Conservation (phyloP, 2,329 filamentous ascomycete species). For the Chaetomiaceae sp. region DNA sequence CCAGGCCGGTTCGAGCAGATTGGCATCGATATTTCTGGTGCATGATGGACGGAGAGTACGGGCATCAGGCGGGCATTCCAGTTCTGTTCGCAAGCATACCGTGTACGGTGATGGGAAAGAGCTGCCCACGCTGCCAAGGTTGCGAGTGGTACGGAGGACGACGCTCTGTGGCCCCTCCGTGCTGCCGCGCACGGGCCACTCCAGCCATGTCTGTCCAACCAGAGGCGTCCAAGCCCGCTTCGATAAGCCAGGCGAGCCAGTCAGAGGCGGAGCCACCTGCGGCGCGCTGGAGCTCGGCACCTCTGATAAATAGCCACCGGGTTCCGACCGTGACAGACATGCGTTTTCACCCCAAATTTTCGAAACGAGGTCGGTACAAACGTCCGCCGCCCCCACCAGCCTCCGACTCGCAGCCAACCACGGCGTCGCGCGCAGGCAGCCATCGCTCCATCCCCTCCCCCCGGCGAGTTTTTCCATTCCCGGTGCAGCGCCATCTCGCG, state of each 20-base stretch:
- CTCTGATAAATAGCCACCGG: conserved; percentile 34
- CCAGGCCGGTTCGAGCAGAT: no score
- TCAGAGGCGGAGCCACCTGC: conserved; percentile 22
- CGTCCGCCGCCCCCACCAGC: conserved; percentile 2
- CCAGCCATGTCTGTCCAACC: conserved; percentile 20
- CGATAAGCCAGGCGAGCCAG: conserved; percentile 28
- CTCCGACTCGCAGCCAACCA: conserved; percentile 16
- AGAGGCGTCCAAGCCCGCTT: conserved; percentile 11
- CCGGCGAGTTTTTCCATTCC: conserved; percentile 20
- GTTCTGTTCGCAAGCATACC: no score
- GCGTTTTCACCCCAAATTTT: conserved; percentile 28
- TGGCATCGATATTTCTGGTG: no score
- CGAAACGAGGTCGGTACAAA: conserved; percentile 22
- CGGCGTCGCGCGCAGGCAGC: not conserved
- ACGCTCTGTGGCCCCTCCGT: conserved; percentile 17
- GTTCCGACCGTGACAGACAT: conserved; percentile 31
- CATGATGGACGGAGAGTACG: no score
- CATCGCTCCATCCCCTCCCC: no score
- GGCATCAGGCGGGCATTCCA: no score
- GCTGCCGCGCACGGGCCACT: conserved; percentile 23
- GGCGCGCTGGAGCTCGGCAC: conserved; percentile 20
- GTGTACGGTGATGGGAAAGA: no score
- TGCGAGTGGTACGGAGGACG: conserved; percentile 12
- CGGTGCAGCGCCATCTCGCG: conserved; percentile 18
- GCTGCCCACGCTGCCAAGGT: no score